phyloP scores from a whole-genome alignment of 345 rosid genomes.

The Citrus trifoliata region DNA sequence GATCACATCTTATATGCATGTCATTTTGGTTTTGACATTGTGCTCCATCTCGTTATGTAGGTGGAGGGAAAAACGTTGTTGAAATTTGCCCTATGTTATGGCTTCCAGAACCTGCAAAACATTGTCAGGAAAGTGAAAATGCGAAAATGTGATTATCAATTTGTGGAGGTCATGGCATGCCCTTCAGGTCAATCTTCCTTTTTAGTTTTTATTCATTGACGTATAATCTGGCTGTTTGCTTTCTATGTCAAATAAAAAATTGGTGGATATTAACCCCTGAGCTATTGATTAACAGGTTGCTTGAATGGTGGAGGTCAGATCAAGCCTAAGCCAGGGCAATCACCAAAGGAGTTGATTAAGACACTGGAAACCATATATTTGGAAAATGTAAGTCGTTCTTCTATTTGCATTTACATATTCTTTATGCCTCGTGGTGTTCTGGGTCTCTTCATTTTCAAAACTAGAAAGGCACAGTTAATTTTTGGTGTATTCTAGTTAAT shows the following conservation, averaged over 20 bases:
- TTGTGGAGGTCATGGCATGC: slow-evolving; percentile 98
- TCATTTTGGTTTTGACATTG: background rate
- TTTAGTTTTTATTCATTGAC: background rate
- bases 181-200: slow-evolving; percentile 65
- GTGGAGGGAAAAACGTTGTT: slow-evolving; percentile 70
- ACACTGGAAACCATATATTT: slow-evolving; percentile 58
- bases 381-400: slow-evolving; percentile 58
- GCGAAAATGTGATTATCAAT: slow-evolving; percentile 78
- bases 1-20: background rate
- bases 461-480: background rate
- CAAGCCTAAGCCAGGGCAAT: slow-evolving; percentile 79
- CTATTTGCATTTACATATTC: background rate
- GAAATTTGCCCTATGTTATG: slow-evolving; percentile 86
- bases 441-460: background rate
- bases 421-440: background rate
- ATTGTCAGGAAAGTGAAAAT: slow-evolving; percentile 78
- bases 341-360: slow-evolving; percentile 73
- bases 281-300: slow-evolving; percentile 53
- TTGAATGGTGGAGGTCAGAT: slow-evolving; percentile 94
- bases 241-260: background rate
- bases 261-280: background rate
- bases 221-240: background rate
- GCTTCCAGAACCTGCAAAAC: slow-evolving; percentile 93
- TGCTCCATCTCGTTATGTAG: slow-evolving; percentile 31
- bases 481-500: background rate